Evolutionary conservation across 2,329 filamentous ascomycete genomes (phyloP), one percentile per base, ranked within the genome.

Genomic region (Colletotrichum kahawae): DNA sequence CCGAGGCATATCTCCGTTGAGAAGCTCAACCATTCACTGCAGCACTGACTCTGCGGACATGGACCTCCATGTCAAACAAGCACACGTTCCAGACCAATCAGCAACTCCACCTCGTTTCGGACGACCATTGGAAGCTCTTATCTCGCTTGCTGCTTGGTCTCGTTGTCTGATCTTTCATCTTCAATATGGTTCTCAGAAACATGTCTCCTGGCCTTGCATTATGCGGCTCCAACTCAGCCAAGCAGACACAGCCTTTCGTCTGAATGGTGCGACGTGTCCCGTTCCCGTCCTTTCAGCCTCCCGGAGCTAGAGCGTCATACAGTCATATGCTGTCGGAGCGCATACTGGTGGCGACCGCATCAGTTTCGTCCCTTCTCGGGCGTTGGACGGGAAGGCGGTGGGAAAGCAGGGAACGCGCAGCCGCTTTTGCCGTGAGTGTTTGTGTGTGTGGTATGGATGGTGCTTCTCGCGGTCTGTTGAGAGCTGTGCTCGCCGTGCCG

Each of bases 191-290:
- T 27, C 38, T 34, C 31, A 56, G 69, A 72, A 75, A 59, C 54
- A 24, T 31, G 38, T 27, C 38, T 66, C 56, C 21, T 48, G 56
- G 56, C 60, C 67, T 54, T 67, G 48, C 69, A 74, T 74, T 36
- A 67, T 74, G 71, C 60, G 51, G 67, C 67, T 54, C 31, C 56
- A 18, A 33, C 16, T 31, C 1, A 31, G 33, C 13, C 18, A 62
- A 56, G 51, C 62, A 24, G 14, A 48, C 38, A 72, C 63, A 54
- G 64, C 36, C 70, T 71, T 62, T 75, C 72, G 69, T 75, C 69
- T 43, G 33, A 68, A 67, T 29, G 63, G 62, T 75, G 72, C 72
- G 69, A 75, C 69, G 5, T 56, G 69, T 67, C 56, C 72, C 69
- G 69, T 63, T 67, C 69, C 56, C 57, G 69, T 34, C 60, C 24